phyloP scores from a whole-genome alignment of 2,329 filamentous ascomycete species.

The Helicocarpus griseus region DNA sequence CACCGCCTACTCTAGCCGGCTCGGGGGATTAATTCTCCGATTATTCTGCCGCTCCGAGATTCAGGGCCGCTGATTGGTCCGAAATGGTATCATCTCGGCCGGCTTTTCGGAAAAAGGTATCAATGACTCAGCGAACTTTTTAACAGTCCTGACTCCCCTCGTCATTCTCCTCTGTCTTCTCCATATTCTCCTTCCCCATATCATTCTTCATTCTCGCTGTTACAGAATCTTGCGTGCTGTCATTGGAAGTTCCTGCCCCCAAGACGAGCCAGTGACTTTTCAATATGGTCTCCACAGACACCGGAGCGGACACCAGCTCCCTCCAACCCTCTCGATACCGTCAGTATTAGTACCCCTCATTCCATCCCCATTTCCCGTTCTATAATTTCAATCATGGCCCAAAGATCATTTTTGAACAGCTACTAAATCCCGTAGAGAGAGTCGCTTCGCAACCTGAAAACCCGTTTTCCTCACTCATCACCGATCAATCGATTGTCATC shows the following conservation, averaged over 20 bases:
- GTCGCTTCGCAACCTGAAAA: slow-evolving; percentile 69
- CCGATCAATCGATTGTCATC: slow-evolving; percentile 76
- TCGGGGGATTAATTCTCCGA: too few relatives aligned
- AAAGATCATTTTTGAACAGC: slow-evolving; percentile 20
- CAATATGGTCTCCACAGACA: slow-evolving; percentile 9
- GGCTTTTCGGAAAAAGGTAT: not conserved
- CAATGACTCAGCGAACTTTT: not conserved
- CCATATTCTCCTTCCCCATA: not conserved
- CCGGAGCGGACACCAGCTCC: slow-evolving; percentile 9
- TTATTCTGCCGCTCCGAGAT: too few relatives aligned
- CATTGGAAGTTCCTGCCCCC: not conserved
- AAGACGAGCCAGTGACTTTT: not conserved
- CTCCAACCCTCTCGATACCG: slow-evolving; percentile 20
- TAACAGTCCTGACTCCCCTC: not conserved
- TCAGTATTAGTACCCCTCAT: slow-evolving; percentile 25
- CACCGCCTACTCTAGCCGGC: too few relatives aligned
- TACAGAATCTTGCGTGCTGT: not conserved
- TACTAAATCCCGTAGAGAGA: slow-evolving; percentile 49
- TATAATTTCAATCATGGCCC: slow-evolving; percentile 3
- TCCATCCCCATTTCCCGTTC: not conserved
- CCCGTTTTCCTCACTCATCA: slow-evolving; percentile 76
- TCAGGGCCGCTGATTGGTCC: not conserved
- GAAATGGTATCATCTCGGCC: slow-evolving; percentile 2
- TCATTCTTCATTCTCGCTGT: not conserved
- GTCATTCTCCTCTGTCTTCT: not conserved